phyloP scores from a whole-genome alignment of 768 basidiomycete genomes.

The Russula olivacea region DNA sequence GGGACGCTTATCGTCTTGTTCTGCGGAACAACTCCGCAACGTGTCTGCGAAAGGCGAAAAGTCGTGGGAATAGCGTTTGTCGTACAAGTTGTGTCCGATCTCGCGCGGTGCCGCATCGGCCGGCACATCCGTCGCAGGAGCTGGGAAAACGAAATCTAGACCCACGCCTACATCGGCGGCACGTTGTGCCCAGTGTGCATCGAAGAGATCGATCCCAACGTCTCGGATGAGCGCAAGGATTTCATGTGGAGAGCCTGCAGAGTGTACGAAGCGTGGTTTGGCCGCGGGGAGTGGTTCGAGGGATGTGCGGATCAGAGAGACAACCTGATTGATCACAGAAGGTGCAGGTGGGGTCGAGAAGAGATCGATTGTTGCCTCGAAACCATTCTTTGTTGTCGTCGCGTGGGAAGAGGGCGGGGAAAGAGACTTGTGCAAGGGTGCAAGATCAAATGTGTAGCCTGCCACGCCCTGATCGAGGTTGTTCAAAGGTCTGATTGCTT shows the following conservation, averaged over 20 bases:
- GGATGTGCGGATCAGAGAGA: conserved; percentile 52
- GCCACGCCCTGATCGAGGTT: conserved; percentile 61
- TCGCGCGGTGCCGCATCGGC: conserved; percentile 33
- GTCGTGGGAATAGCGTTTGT: conserved; percentile 49
- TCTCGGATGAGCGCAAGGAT: conserved; percentile 58
- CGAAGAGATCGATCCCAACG: conserved; percentile 72
- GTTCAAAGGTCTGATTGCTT: conserved; percentile 43
- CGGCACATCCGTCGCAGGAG: background rate
- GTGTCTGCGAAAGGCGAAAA: conserved; percentile 48
- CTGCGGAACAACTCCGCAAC: conserved; percentile 37
- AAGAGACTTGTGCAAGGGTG: conserved; percentile 39
- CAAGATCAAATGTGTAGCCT: conserved; percentile 70
- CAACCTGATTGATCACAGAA: conserved; percentile 24
- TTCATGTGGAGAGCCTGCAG: conserved; percentile 60
- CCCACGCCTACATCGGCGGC: conserved; percentile 68
- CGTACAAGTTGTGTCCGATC: conserved; percentile 72
- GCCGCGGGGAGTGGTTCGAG: conserved; percentile 43
- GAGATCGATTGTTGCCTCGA: background rate
- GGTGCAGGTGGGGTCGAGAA: conserved; percentile 8
- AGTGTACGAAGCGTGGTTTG: conserved; percentile 62
- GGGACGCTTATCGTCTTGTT: conserved; percentile 37
- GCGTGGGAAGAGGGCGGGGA: background rate
- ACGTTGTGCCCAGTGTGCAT: conserved; percentile 62
- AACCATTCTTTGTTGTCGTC: background rate
- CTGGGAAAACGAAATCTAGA: conserved; percentile 74